Percentiles rank a stretch among this genome's conserved stretches.
These are phyloP conservation scores for Gardenia jasminoides DNA, from an alignment of 257 asterid species.

Conservation along the genomic window DNA sequence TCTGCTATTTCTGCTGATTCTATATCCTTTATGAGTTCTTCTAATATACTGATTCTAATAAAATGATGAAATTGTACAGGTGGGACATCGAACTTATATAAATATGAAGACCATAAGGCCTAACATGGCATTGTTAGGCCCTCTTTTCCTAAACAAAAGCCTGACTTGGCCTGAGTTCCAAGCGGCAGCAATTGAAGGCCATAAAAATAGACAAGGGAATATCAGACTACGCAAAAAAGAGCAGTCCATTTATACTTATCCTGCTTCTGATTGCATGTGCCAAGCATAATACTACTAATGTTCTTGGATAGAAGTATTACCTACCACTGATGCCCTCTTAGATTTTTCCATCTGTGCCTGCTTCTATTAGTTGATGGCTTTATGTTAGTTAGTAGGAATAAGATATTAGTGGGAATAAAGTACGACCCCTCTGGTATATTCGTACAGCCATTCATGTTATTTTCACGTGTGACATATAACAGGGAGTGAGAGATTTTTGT, in stretches of 20 bases:
- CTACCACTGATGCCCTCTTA: background rate
- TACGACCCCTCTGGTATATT: background rate
- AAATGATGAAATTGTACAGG: conserved; percentile 1
- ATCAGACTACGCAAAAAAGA: conserved; percentile 62
- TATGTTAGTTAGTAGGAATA: background rate
- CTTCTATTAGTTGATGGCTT: background rate
- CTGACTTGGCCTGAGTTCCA: conserved; percentile 75
- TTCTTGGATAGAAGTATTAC: background rate
- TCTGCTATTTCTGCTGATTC: background rate
- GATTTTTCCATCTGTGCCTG: background rate
- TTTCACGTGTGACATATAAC: background rate
- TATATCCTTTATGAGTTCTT: background rate
- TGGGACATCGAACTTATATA: conserved; percentile 27
- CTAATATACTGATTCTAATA: background rate
- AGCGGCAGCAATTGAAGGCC: conserved; percentile 67
- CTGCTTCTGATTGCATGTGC: conserved; percentile 98
- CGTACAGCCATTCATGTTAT: background rate
- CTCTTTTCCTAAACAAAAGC: conserved; percentile 81
- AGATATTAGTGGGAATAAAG: background rate
- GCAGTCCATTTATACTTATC: conserved; percentile 84
- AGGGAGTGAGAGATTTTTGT: background rate
- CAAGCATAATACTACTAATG: conserved; percentile 28
- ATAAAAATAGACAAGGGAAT: conserved; percentile 77
- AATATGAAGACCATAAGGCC: conserved; percentile 74
- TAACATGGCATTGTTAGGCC: conserved; percentile 82